These are phyloP conservation scores for Erodium moschatum DNA, from an alignment of 441 rosid species.

Conservation along the genomic window DNA sequence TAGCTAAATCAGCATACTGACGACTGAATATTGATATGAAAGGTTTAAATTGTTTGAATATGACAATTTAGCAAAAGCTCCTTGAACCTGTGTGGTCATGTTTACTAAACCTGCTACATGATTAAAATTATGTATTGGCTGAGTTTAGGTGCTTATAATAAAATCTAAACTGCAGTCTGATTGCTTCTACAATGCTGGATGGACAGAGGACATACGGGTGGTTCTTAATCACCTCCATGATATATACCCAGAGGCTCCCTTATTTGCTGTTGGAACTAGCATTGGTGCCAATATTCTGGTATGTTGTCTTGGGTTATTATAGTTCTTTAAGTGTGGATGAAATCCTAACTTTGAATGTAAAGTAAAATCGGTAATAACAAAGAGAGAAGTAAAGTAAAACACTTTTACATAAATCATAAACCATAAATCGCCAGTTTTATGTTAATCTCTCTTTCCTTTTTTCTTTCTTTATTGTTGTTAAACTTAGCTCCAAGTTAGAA, in stretches of 20 bases:
- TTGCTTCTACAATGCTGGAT: conserved; percentile 29
- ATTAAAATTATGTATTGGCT: background rate
- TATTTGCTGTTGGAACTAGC: conserved; percentile 25
- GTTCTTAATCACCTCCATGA: conserved; percentile 22
- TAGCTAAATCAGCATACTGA: background rate
- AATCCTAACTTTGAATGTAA: conserved; percentile 6
- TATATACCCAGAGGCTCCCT: conserved; percentile 26
- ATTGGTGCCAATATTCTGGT: conserved; percentile 28
- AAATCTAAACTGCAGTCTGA: conserved; percentile 21
- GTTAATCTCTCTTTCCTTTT: no score
- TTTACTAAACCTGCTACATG: background rate
- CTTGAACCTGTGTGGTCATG: background rate
- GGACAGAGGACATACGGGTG: conserved; percentile 23
- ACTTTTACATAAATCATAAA: no score
- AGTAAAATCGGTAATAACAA: background rate
- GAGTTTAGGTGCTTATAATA: background rate
- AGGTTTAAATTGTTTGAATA: background rate
- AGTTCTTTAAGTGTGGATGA: background rate
- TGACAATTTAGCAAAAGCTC: background rate
- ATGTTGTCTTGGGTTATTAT: background rate
- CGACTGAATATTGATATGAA: background rate
- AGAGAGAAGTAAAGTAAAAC: no score
- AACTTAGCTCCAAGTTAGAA: no score
- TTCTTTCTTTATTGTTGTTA: no score
- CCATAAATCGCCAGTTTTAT: no score